Evolutionary conservation across 805 yeast species (phyloP), one percentile per base, ranked within the genome.

Genomic region (Saccharomycopsis selenospora): DNA sequence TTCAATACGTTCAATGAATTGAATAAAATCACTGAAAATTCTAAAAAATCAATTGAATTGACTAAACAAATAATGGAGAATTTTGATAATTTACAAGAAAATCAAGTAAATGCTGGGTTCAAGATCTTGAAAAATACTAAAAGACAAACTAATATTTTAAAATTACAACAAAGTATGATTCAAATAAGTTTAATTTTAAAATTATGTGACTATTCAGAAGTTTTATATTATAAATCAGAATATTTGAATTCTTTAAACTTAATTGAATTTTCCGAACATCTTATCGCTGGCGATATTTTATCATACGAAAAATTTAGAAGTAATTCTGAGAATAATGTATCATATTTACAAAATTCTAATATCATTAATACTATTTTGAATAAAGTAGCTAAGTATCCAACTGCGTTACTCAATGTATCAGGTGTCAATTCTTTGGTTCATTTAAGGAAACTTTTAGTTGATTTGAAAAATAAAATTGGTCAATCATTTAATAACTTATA

Each of bases 1-100:
- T 89, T 89, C 65, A 79, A 79, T 45, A 90, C 96, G 0, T 68
- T 95, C 47, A 86, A 81, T 47, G 95, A 88, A 54, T 74, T 93
- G 49, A 80, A 80, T 57, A 70, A 69, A 5, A 79, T 90, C 29
- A 76, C 80, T 43, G 59, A 63, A 1, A 76, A 75, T 53, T 77
- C 90, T 2, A 65, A 69, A 10, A 61, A 62, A 10, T 74, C 89
- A 22, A 67, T 82, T 0, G 60, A 62, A 3, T 67, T 72, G 36
- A 68, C 82, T 43, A 61, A 71, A 27, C 58, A 61, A 0, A 64
- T 90, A n/a, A 67, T 71, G 30, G 49, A 57, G 0, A 70, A 75
- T 14, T 61, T 89, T 3, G 61, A 66, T 2, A 49, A 55, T 1
- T 61, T 81, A 10, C 81, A 82, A 46, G 57, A 62, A 20, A 66